Base-by-base conservation (phyloP, 192 early-diverging fungal genomes). In the Umbelopsis vinacea region DNA sequence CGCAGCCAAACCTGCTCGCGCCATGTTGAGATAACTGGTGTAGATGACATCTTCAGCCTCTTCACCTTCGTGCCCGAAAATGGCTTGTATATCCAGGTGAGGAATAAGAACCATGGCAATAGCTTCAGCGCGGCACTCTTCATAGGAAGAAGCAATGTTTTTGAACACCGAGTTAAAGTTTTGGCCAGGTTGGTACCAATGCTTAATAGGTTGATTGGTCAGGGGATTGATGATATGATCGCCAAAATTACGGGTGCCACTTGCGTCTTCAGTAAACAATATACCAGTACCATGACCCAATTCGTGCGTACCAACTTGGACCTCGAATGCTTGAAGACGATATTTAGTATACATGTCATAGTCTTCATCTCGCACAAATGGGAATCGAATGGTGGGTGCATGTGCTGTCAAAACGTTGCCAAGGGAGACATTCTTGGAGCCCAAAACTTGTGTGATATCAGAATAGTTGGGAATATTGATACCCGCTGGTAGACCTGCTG, bases 231-330 rank as follows among this genome's bases (percentile, higher is more conserved):
- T 45, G 19, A 67, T 67, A 8, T 71, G 53, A 14, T 52, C 71
- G 75, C 85, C 87, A 79, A 89, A 89, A 76, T 89, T 89, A 50
- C 78, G 76, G 21, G 78, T 75, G 50, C 88, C 87, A 26, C 80
- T 48, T 4, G 75, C 47, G 40, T 84, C 84, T 76, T 89, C 87
- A 10, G 71, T 74, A 33, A 89, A 77, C 5, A 89, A 72, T 45
- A 87, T 89, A 17, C 88, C 88, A 50, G 80, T 86, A n/a, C 88
- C 88, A 74, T 89, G 87, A n/a, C 87, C 84, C 67, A 74, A 71
- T 76, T 89, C 88, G 75, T 89, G 88, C 3, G 85, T 75, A 22
- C 87, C 88, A 23, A 89, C 87, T 74, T 89, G 87, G 5, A 89
- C 85, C 67, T 89, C 87, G 69, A 89, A 89, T 3, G 88, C 78